Evolutionary conservation across 2,329 filamentous ascomycete genomes (phyloP).

Genomic region (Aspergillus unguis): DNA sequence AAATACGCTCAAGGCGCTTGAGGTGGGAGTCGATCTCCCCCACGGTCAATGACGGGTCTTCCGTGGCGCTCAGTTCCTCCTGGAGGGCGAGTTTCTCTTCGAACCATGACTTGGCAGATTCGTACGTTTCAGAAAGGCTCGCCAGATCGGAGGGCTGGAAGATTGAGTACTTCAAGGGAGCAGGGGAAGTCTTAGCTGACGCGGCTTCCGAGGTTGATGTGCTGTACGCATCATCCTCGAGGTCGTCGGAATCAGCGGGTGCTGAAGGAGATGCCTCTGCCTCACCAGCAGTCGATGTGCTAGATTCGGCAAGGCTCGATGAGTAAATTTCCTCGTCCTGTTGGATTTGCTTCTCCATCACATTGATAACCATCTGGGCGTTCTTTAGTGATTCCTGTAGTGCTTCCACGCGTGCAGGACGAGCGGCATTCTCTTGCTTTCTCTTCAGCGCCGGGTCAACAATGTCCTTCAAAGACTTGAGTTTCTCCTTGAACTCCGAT

Average conservation of each 20-base stretch:
- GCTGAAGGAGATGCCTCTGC: slow-evolving; percentile 35
- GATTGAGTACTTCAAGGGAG: slow-evolving; percentile 58
- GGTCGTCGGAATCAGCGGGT: slow-evolving; percentile 57
- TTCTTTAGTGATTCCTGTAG: slow-evolving; percentile 70
- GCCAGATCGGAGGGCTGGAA: slow-evolving; percentile 72
- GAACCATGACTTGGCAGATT: slow-evolving; percentile 69
- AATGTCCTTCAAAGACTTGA: slow-evolving; percentile 73
- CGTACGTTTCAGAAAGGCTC: slow-evolving; percentile 60
- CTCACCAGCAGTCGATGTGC: slow-evolving; percentile 37
- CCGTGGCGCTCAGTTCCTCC: slow-evolving; percentile 63
- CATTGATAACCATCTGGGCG: slow-evolving; percentile 66
- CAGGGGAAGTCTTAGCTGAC: slow-evolving; percentile 34
- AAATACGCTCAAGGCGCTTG: slow-evolving; percentile 61
- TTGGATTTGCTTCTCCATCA: slow-evolving; percentile 70
- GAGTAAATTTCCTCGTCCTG: slow-evolving; percentile 62
- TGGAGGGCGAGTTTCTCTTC: slow-evolving; percentile 68
- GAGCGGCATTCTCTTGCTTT: slow-evolving; percentile 66
- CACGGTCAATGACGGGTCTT: slow-evolving; percentile 70
- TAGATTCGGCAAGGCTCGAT: slow-evolving; percentile 50
- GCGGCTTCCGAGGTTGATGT: slow-evolving; percentile 36
- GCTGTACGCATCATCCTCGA: slow-evolving; percentile 65
- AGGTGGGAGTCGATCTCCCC: slow-evolving; percentile 69
- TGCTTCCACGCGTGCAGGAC: slow-evolving; percentile 65
- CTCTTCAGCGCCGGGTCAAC: slow-evolving; percentile 74
- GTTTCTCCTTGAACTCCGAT: slow-evolving; percentile 69